Evolutionary conservation across 225 moss, liverwort and hornwort species (phyloP).

Genomic region (Marchantia polymorpha): DNA sequence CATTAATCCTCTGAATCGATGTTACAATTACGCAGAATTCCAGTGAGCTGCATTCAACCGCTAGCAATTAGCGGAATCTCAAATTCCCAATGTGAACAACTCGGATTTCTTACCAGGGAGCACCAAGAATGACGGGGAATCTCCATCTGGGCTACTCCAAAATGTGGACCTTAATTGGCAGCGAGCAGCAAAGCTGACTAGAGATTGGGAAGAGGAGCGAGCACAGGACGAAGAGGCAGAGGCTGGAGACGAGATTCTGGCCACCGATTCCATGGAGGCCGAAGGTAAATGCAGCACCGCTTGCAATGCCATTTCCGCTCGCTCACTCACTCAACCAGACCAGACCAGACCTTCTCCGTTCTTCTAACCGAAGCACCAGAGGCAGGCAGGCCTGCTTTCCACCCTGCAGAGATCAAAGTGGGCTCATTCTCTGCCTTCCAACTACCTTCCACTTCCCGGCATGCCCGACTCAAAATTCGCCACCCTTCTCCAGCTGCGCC

Average conservation of each 20-base stretch:
- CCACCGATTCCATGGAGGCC: slow-evolving; percentile 13
- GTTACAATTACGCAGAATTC: background rate
- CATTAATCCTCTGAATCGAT: background rate
- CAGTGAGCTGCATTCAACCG: background rate
- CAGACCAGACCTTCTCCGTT: background rate
- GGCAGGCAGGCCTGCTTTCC: background rate
- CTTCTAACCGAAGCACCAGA: background rate
- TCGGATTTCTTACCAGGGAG: slow-evolving; percentile 12
- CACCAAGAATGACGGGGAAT: slow-evolving; percentile 14
- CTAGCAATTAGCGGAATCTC: background rate
- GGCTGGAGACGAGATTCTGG: slow-evolving; percentile 16
- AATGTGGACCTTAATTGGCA: slow-evolving; percentile 26
- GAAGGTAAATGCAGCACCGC: slow-evolving; percentile 19
- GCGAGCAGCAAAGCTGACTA: slow-evolving; percentile 18
- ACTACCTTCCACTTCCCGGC: background rate
- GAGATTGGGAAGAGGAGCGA: slow-evolving; percentile 13
- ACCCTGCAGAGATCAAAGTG: background rate
- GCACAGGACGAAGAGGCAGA: slow-evolving; percentile 7
- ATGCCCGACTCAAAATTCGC: too few species aligned
- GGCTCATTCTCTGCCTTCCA: background rate
- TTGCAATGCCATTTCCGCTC: slow-evolving; percentile 26
- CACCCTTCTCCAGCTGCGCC: background rate
- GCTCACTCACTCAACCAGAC: background rate
- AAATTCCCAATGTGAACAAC: background rate
- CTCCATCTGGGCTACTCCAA: slow-evolving; percentile 27